A percentile compares a stretch with the other conserved stretches of the same genome.
Conservation (phyloP, 2,329 filamentous ascomycete genomes). For the Arthrobotrys entomopaga region DNA sequence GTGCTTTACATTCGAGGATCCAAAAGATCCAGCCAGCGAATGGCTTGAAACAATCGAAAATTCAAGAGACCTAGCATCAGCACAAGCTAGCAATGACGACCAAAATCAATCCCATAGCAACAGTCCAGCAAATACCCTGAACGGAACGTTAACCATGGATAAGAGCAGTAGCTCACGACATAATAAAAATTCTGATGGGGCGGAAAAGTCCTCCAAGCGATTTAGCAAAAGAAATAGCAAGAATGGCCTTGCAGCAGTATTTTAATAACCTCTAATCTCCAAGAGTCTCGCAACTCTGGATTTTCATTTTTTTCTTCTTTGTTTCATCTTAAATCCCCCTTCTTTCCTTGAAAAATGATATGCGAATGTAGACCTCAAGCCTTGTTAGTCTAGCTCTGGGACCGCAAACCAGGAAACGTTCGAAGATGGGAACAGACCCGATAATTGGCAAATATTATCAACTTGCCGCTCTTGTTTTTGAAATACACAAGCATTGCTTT, state of each 20-base stretch:
- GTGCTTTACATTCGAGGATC: conserved; percentile 92
- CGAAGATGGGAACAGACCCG: no score
- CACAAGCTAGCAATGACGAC: conserved; percentile 44
- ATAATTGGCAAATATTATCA: no score
- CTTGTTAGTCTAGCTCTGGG: background rate
- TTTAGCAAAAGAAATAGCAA: conserved; percentile 96
- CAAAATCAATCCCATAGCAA: conserved; percentile 40
- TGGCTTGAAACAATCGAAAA: conserved; percentile 91
- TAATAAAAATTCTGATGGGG: conserved; percentile 65
- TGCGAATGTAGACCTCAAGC: background rate
- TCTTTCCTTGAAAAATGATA: background rate
- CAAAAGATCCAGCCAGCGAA: conserved; percentile 84
- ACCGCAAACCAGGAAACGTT: no score
- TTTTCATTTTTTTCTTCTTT: background rate
- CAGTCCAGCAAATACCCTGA: conserved; percentile 79
- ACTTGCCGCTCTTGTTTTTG: background rate
- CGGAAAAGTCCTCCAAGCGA: conserved; percentile 65
- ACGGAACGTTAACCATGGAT: conserved; percentile 66
- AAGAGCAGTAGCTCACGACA: conserved; percentile 67
- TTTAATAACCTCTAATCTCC: conserved; percentile 65
- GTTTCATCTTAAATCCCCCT: background rate
- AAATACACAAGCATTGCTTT: background rate
- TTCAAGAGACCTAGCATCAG: conserved; percentile 83
- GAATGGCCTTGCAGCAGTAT: conserved; percentile 89
- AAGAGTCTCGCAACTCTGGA: background rate